Percentiles rank a stretch among this genome's conserved stretches.
Conservation (phyloP, 495 filamentous ascomycete species). For the Neurospora hispaniola region DNA sequence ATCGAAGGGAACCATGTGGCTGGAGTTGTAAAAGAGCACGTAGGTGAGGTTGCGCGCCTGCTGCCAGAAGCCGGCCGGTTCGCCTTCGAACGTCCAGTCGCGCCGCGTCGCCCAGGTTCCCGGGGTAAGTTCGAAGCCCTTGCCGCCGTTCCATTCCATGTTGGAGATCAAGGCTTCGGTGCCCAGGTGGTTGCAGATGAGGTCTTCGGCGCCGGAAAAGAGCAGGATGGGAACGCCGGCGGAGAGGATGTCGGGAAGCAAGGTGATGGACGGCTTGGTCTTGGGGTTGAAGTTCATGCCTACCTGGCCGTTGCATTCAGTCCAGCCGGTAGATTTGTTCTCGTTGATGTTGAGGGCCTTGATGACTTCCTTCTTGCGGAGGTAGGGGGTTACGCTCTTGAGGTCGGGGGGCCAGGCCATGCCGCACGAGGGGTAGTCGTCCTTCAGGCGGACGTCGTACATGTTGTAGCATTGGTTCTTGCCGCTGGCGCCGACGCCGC, state of each 20-base stretch:
- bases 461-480: conserved; percentile 66
- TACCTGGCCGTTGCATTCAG: conserved; percentile 80
- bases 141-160: conserved; percentile 83
- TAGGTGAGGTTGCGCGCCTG: conserved; percentile 92
- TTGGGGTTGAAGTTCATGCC: conserved; percentile 57
- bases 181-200: conserved; percentile 95
- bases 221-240: conserved; percentile 61
- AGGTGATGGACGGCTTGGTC: conserved; percentile 57
- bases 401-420: conserved; percentile 96
- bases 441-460: conserved; percentile 82
- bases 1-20: conserved; percentile 97
- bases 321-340: conserved; percentile 77
- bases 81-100: conserved; percentile 90
- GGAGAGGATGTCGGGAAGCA: conserved; percentile 69
- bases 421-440: conserved; percentile 66
- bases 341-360: conserved; percentile 72
- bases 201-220: conserved; percentile 86
- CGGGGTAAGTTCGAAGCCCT: conserved; percentile 79
- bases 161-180: conserved; percentile 86
- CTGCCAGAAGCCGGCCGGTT: conserved; percentile 86
- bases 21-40: conserved; percentile 87
- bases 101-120: conserved; percentile 85
- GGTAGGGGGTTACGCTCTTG: conserved; percentile 62
- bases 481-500: conserved; percentile 33
- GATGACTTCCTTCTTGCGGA: conserved; percentile 70